Base-by-base conservation (phyloP, 352 stramenopile genomes). In the Paralagenidium karlingii region DNA sequence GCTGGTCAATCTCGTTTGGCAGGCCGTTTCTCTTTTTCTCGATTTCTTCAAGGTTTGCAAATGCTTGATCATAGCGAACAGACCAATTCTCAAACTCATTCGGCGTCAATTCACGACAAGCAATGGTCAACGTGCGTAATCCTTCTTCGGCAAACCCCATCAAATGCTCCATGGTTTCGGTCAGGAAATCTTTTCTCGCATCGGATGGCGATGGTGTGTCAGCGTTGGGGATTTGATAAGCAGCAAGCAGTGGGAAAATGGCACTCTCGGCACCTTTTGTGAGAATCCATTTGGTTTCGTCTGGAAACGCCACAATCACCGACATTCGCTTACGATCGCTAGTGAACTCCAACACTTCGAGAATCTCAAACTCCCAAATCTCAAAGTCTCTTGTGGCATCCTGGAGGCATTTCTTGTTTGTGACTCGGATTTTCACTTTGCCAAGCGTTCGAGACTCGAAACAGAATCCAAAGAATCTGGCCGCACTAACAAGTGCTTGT, bases 71-170 rank as follows among this genome's bases (percentile, higher is more conserved):
- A 36, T 89, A 86, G 38, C 51, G 37, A 8, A 57, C 19, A 13
- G 79, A 71, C 52, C 81, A 95, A 6, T 13, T 21, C 0, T 47
- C 37, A 41, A 83, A 93, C 29, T 89, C 64, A 0, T 65, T 44
- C 1, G 27, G 22, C 1, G 37, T 58, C n/a, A 95, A 43, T 6
- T 68, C 49, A 3, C 69, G 59, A 1, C 63, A 51, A 0, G 60
- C 79, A 8, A 94, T 55, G 11, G 86, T 69, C 5, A 94, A 53
- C 9, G 80, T 92, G 8, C 82, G 75, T 7, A 94, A 53, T 1
- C 77, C 81, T 49, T 90, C 78, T 24, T 67, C 53, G 1, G 77
- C 73, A 33, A 86, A 94, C 12, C 49, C 50, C 20, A 69, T 57
- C 0, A 93, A 30, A 39, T 92, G 74, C 2, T 53, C 46, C 15